Evolutionary conservation across 441 rosid species (phyloP).

Genomic region (Arabidopsis lyrata): DNA sequence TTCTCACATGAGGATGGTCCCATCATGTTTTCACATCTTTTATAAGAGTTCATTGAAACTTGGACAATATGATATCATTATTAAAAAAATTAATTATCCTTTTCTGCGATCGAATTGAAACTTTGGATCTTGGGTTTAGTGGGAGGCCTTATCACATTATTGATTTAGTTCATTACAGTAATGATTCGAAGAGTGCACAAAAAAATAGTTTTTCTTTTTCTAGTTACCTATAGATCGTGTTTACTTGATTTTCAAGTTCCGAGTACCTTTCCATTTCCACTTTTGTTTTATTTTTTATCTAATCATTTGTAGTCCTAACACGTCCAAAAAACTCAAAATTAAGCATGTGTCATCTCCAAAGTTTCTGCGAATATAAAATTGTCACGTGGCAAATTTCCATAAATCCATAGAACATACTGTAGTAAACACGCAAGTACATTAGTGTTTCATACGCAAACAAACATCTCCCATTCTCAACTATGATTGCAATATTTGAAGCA

Average conservation of each 20-base stretch:
- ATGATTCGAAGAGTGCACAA: constrained; percentile 8
- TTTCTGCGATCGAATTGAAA: constrained; percentile 13
- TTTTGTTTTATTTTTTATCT: constrained; percentile 1
- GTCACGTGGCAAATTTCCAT: constrained; percentile 19
- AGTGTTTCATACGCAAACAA: constrained; percentile 46
- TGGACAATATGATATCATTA: constrained; percentile 36
- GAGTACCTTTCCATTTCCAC: neutral
- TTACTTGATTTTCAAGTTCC: constrained; percentile 39
- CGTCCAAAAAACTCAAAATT: constrained; percentile 27
- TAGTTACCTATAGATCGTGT: constrained; percentile 25
- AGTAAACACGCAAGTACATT: constrained; percentile 41
- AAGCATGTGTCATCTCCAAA: constrained; percentile 28
- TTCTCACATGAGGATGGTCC: constrained; percentile 49
- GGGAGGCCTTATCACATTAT: constrained; percentile 33
- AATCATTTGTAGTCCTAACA: neutral
- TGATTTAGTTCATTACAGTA: constrained; percentile 16
- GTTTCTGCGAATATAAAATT: constrained; percentile 15
- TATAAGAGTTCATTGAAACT: constrained; percentile 21
- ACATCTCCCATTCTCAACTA: constrained; percentile 32
- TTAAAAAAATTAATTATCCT: neutral
- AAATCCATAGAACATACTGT: constrained; percentile 22
- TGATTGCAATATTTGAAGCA: constrained; percentile 33
- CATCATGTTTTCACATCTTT: constrained; percentile 42
- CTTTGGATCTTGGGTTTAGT: constrained; percentile 39
- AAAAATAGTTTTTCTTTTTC: neutral